Conservation (phyloP, 2,329 filamentous ascomycete species). For the Penicillium verrucosum region DNA sequence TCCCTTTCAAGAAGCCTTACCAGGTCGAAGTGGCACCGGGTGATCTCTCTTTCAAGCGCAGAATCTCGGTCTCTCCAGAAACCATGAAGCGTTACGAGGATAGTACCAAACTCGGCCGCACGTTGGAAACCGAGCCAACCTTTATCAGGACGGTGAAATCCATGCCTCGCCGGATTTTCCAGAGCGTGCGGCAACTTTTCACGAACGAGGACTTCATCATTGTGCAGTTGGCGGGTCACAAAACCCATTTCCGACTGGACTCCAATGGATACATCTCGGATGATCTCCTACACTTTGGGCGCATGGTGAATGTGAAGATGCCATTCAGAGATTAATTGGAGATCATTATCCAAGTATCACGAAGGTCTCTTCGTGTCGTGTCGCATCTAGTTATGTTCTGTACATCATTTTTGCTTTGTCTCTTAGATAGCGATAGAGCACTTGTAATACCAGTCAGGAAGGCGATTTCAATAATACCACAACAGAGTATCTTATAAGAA, state of each 20-base stretch:
- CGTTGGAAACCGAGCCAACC: constrained; percentile 16
- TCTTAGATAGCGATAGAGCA: background rate
- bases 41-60: constrained; percentile 18
- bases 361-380: too few relatives aligned
- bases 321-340: background rate
- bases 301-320: constrained; percentile 6
- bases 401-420: constrained; percentile 1
- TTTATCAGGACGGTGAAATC: constrained; percentile 34
- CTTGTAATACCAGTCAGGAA: background rate
- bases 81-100: constrained; percentile 21
- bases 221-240: constrained; percentile 36
- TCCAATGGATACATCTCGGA: constrained; percentile 35
- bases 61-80: constrained; percentile 35
- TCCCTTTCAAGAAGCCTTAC: constrained; percentile 39
- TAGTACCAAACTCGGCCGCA: constrained; percentile 13
- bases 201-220: constrained; percentile 42
- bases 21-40: constrained; percentile 32
- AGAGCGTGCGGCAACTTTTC: constrained; percentile 38
- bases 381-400: background rate
- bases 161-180: constrained; percentile 32
- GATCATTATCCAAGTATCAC: background rate
- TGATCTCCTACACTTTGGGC: constrained; percentile 35
- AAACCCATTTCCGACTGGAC: constrained; percentile 38
- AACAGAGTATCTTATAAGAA: background rate
- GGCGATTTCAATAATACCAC: background rate